Evolutionary conservation across 2,329 filamentous ascomycete species (phyloP), one percentile per base, ranked within the genome.

Genomic region (Penicillium sp.): DNA sequence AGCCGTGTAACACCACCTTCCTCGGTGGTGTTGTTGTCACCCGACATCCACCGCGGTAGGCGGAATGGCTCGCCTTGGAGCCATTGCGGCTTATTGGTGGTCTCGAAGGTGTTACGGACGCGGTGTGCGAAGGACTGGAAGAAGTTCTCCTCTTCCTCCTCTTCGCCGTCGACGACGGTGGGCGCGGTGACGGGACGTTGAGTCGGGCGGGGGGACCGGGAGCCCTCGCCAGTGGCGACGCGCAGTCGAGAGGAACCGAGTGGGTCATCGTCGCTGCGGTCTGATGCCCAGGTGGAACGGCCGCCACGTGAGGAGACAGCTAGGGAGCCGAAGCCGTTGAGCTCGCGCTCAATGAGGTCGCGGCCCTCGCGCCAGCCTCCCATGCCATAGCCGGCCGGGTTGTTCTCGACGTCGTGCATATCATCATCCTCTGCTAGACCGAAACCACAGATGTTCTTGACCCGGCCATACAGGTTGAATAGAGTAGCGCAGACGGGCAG

Each of bases 361-460:
- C 92, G 86, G 3, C 95, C 95, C 78, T 98, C 95, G 49, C 93
- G 87, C 95, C 94, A 98, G 1, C 89, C 89, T 1, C 91, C 91
- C 0, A 88, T 88, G 14, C 92, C 92, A 64, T 89, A 92, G 3
- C 85, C 85, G 2, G 81, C 81, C 6, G 83, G 80, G 52, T 85
- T 86, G 28, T 88, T 86, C 39, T 78, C 77, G 20, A 86, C 85
- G 12, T 89, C 87, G 12, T 87, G 69, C 20, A 65, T 35, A 14
- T 90, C 89, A 41, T 93, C 90, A 38, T 92, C 90, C 45, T 93
- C 86, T 1, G 93, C 80, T 41, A 91, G 86, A 38, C 89, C 91
- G 59, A 96, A 91, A 14, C 95, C 94, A 58, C 94, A 85, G 56
- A 90, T 75, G 28, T 87, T 88, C 75, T 89, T 90, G 31, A 94